These are phyloP conservation scores for Pseudogymnoascus sp. DNA, from an alignment of 2,329 filamentous ascomycete species.

Conservation along the genomic window DNA sequence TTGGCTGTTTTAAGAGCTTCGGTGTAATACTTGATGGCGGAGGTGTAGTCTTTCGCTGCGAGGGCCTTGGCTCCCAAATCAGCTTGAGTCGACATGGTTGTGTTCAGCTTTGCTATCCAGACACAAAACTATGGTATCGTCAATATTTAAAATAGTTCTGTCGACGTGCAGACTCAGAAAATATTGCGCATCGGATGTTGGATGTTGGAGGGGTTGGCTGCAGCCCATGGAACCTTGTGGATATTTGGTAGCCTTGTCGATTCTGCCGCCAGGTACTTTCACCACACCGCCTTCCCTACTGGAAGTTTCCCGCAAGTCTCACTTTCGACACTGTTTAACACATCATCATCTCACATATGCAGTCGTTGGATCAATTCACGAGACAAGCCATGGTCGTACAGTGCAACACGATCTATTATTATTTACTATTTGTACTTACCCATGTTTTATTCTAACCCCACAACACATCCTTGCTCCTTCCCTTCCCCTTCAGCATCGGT, in stretches of 20 bases:
- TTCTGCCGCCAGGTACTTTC: neutral
- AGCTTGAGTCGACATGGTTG: slow-evolving; percentile 42
- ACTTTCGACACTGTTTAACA: neutral
- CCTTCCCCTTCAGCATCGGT: slow-evolving; percentile 25
- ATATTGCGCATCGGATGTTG: neutral
- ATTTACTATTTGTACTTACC: neutral
- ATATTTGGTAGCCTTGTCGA: slow-evolving; percentile 9
- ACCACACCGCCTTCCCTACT: neutral
- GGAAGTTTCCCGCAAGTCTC: neutral
- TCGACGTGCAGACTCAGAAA: neutral
- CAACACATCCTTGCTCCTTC: slow-evolving; percentile 25
- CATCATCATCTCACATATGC: neutral
- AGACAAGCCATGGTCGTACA: neutral
- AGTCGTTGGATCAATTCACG: neutral
- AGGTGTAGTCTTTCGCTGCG: slow-evolving; percentile 52
- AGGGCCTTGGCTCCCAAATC: slow-evolving; percentile 53
- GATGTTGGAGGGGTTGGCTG: neutral
- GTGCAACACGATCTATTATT: neutral
- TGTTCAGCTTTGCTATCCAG: neutral
- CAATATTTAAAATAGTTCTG: neutral
- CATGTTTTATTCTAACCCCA: slow-evolving; percentile 21
- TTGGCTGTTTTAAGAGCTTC: slow-evolving; percentile 61
- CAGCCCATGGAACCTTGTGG: slow-evolving; percentile 6
- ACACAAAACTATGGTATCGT: neutral
- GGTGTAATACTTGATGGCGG: slow-evolving; percentile 62